These are phyloP conservation scores for Apophysomyces elegans DNA, from an alignment of 371 early-diverging fungal genomes.

Conservation along the genomic window DNA sequence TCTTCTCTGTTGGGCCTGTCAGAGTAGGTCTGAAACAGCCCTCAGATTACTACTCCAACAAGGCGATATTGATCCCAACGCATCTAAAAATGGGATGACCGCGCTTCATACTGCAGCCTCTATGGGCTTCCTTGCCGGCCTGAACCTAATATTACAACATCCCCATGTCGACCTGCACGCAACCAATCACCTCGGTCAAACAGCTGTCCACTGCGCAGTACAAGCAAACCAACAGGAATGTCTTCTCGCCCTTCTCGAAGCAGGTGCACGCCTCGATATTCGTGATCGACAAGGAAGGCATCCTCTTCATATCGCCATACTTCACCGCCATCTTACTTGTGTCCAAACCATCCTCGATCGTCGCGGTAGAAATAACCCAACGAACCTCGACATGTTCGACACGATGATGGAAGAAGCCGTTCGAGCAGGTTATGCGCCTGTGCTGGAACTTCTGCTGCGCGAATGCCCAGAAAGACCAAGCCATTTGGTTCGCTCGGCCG, in stretches of 20 bases:
- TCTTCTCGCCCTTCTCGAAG: constrained; percentile 24
- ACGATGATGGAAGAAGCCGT: constrained; percentile 31
- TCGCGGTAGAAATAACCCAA: constrained; percentile 13
- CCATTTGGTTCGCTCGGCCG: constrained; percentile 19
- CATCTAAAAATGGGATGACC: constrained; percentile 34
- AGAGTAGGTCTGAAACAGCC: constrained; percentile 32
- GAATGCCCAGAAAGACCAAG: constrained; percentile 1
- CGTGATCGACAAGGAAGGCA: constrained; percentile 24
- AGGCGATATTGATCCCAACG: constrained; percentile 35
- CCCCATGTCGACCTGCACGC: constrained; percentile 35
- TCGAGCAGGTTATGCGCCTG: constrained; percentile 27
- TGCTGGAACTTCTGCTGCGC: constrained; percentile 26
- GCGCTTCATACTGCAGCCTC: constrained; percentile 46
- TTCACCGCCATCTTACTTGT: constrained; percentile 30
- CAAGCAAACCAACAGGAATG: constrained; percentile 32
- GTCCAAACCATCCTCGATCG: constrained; percentile 20
- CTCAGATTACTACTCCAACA: constrained; percentile 25
- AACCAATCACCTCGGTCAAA: constrained; percentile 26
- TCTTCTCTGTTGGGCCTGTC: constrained; percentile 43
- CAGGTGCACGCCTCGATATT: constrained; percentile 37
- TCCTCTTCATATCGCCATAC: constrained; percentile 36
- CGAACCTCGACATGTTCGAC: neutral
- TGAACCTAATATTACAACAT: constrained; percentile 32
- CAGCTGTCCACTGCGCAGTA: constrained; percentile 41
- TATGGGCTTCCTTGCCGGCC: constrained; percentile 34